phyloP scores from a whole-genome alignment of 2,329 filamentous ascomycete genomes.

The Nannizzia gypsea region DNA sequence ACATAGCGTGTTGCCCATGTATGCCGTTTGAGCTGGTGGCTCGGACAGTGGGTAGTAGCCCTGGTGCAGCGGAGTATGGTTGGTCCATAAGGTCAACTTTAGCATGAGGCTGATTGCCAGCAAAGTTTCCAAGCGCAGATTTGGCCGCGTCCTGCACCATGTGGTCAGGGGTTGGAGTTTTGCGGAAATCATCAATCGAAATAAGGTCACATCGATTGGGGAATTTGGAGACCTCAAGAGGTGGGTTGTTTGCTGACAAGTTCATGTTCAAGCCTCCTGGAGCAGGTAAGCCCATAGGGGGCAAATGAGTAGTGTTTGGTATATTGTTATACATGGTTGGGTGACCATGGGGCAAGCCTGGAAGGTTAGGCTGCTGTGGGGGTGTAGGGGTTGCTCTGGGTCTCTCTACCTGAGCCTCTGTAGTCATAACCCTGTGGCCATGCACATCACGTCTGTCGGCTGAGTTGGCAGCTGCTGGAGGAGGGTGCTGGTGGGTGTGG shows the following conservation, averaged over 20 bases:
- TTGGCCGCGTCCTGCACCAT: not conserved
- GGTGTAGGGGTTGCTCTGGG: not conserved
- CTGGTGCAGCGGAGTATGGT: not conserved
- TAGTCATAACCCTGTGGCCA: not conserved
- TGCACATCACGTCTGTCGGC: not conserved
- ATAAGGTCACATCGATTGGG: not conserved
- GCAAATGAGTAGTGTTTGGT: not conserved
- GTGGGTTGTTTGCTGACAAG: not conserved
- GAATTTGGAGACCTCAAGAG: not conserved
- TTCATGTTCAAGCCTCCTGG: not conserved
- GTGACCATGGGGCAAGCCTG: not conserved
- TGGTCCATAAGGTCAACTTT: not conserved
- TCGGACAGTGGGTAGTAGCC: not conserved
- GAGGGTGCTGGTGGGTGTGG: not conserved
- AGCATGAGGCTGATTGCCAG: not conserved
- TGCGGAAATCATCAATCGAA: not conserved
- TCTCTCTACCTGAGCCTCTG: not conserved
- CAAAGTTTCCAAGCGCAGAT: not conserved
- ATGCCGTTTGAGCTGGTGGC: not conserved
- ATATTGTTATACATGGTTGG: not conserved
- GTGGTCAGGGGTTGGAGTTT: slow-evolving; percentile 1
- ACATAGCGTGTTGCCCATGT: not conserved
- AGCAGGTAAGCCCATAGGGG: not conserved
- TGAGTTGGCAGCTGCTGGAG: not conserved
- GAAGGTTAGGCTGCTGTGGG: not conserved